Base-by-base conservation (phyloP, 805 yeast species). In the Yarrowia sp. region DNA sequence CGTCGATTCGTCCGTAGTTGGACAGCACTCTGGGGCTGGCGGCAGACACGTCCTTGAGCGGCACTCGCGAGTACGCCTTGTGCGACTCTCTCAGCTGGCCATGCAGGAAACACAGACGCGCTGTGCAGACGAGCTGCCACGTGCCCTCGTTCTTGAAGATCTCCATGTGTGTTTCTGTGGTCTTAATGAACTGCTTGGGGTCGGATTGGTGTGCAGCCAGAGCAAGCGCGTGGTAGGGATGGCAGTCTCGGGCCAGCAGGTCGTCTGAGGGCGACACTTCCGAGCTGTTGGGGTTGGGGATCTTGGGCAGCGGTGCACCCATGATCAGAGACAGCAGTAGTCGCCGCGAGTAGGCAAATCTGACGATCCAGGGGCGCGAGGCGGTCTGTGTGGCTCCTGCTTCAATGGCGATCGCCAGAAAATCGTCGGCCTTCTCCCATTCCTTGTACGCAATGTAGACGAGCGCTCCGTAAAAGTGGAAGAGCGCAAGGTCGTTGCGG, bases 401-500 rank as follows among this genome's bases (percentile, higher is more conserved):
- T 25, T 59, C 58, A 33, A 59, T 24, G 27, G 58, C 65, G 19
- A 62, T 62, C 10, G 60, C 21, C 12, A 66, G 35, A 25, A 60
- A 62, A 25, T 66, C 67, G 14, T 35, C 55, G 12, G 68, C 68
- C 16, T 38, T 58, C 18, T 63, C 62, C 39, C 38, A 62, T 8
- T 63, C 55, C 56, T 51, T 38, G 51, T 53, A 22, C 6, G 62
- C 60, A 25, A 65, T 46, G 29, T 51, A 51, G 7, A 63, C 55
- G 14, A 47, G 53, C 5, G 62, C 68, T 10, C 63, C 66, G 51
- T 65, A 66, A 38, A 63, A 66, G 51, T 66, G 64, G 53, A 44
- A 59, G 14, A 33, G 22, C n/a, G 41, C 55, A 21, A 46, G 42
- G 25, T 59, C 62, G 16, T 32, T 55, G 7, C 41, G 16, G 41